Percentiles rank a stretch among this genome's conserved stretches.
Evolutionary conservation across 2,329 filamentous ascomycete species (phyloP).

Genomic region (Ramularia collo-cygni): DNA sequence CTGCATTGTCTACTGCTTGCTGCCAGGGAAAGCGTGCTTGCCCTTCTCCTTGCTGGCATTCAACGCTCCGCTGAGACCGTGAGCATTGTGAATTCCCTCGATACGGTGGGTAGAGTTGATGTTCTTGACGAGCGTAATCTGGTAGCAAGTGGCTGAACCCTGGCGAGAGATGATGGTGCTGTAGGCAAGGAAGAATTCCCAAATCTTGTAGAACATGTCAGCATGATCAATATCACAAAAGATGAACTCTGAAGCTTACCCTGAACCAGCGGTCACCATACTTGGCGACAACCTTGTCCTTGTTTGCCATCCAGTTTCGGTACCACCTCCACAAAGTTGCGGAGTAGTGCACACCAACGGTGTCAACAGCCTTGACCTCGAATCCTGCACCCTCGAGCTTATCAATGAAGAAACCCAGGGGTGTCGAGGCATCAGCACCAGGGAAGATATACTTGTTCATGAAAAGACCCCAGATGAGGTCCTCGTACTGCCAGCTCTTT

Average conservation of each 20-base stretch:
- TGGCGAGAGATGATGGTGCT: constrained; percentile 79
- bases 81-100: constrained; percentile 65
- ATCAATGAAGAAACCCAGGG: constrained; percentile 79
- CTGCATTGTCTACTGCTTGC: constrained; percentile 15
- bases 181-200: constrained; percentile 85
- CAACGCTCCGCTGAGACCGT: constrained; percentile 60
- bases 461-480: constrained; percentile 95
- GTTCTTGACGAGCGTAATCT: constrained; percentile 84
- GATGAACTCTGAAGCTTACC: constrained; percentile 47
- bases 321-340: constrained; percentile 98
- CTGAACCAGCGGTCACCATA: constrained; percentile 95
- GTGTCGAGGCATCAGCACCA: constrained; percentile 90
- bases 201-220: constrained; percentile 52
- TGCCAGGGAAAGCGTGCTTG: constrained; percentile 26
- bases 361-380: constrained; percentile 88
- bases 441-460: constrained; percentile 99
- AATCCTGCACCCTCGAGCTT: constrained; percentile 80
- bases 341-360: constrained; percentile 93
- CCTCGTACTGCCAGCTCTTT: constrained; percentile 95
- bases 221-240: constrained; percentile 1
- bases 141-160: constrained; percentile 77
- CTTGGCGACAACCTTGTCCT: constrained; percentile 86
- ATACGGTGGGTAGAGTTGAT: constrained; percentile 79
- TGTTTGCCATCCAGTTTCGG: constrained; percentile 94
- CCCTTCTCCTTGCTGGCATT: constrained; percentile 38